Conservation (phyloP, 257 asterid genomes). For the Primulina tabacum region DNA sequence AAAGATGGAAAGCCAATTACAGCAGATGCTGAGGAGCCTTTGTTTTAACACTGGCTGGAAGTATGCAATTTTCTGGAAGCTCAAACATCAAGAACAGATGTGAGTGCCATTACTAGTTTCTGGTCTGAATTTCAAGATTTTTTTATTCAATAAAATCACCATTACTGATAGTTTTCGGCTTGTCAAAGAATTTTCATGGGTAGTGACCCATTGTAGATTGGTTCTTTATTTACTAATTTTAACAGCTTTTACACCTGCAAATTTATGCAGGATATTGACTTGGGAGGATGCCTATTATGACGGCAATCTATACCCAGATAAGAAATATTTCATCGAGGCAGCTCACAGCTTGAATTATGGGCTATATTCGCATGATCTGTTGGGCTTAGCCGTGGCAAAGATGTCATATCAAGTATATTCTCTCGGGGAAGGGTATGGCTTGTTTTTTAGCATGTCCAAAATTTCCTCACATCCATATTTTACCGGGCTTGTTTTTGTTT, state of each 20-base stretch:
- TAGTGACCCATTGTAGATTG: background rate
- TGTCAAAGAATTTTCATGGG: slow-evolving; percentile 6
- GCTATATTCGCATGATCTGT: slow-evolving; percentile 55
- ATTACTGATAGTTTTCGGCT: background rate
- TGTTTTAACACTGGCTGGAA: slow-evolving; percentile 80
- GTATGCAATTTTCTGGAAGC: slow-evolving; percentile 94
- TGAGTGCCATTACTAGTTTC: slow-evolving; percentile 43
- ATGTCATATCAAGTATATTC: slow-evolving; percentile 84
- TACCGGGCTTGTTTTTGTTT: slow-evolving; percentile 21
- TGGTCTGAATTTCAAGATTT: background rate
- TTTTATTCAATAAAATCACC: background rate
- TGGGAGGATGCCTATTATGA: slow-evolving; percentile 87
- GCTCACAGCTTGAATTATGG: slow-evolving; percentile 46
- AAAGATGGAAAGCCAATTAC: slow-evolving; percentile 72
- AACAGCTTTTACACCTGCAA: slow-evolving; percentile 20
- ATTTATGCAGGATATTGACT: slow-evolving; percentile 70
- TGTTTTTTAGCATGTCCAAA: slow-evolving; percentile 2
- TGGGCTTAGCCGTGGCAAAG: slow-evolving; percentile 85
- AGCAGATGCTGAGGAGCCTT: slow-evolving; percentile 64
- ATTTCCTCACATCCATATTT: slow-evolving; percentile 22
- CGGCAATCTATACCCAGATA: slow-evolving; percentile 37
- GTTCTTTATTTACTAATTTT: slow-evolving; percentile 12
- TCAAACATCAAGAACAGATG: slow-evolving; percentile 71
- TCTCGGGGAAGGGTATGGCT: slow-evolving; percentile 92
- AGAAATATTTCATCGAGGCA: slow-evolving; percentile 32